Base-by-base conservation (phyloP, 139 green algal genomes). In the Edaphochlamys debaryana region DNA sequence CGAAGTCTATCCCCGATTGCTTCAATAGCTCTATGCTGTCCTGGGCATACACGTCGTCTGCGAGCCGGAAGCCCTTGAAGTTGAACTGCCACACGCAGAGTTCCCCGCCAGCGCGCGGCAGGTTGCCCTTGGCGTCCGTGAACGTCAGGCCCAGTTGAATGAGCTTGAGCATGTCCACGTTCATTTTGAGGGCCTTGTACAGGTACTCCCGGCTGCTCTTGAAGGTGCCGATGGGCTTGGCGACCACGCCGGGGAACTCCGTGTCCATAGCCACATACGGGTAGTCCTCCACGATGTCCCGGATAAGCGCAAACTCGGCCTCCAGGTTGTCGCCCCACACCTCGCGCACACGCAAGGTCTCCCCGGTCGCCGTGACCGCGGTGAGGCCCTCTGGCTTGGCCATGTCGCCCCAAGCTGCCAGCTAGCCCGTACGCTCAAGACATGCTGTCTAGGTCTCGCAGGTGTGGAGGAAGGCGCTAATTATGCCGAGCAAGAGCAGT, bases 91-190 rank as follows among this genome's bases (percentile, higher is more conserved):
- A 99, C 6, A 99, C 94, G 79, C 93, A 97, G 9, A 97, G 93
- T 88, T 99, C 94, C 4, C 92, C 94, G 74, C 94, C 93, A 68
- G 87, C 92, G 11, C 86, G 63, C 0, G 98, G 97, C 64, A 99
- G 89, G 63, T 96, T 96, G 58, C 98, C 98, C 30, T 97, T 76
- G 9, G 88, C 92, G 82, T 99, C 94, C 3, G 94, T 96, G 87
- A 99, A 98, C 40, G 97, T 99, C 6, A 99, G 89, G 0, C 98
- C 98, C 62, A 99, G 92, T 92, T 99, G 97, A 15, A 99, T 99
- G 29, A 99, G 92, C 92, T 99, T 99, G 0, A 99, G 92, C 95
- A 99, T 98, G 91, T 99, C 96, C 40, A 99, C 98, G 81, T 99
- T 99, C 71, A 94, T 94, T 79, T 95, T 98, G 68, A 90, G 73